Evolutionary conservation across 2,329 filamentous ascomycete genomes (phyloP), one percentile per base, ranked within the genome.

Genomic region (Aspergillus sp.): DNA sequence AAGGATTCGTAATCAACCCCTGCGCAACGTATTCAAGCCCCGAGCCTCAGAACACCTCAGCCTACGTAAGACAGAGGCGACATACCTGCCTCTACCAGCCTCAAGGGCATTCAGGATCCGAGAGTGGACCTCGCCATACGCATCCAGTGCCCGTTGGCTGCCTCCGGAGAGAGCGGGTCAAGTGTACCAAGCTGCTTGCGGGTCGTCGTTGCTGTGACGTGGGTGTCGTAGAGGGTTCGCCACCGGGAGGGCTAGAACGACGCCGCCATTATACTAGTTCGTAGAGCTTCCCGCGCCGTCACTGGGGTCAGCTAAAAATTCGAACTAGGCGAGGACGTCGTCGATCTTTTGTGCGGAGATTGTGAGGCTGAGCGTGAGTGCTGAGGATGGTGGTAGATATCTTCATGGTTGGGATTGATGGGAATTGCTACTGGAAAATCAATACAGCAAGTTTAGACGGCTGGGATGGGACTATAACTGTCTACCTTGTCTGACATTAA

Each of bases 21-120:
- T 50, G 47, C 47, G 47, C 47, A 50, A 50, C 47, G 14, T 50
- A 50, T 15, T 19, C 47, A 19, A 49, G n/a, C n/a, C 47, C 33
- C 2, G 33, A 33, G 9, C 15, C 33, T 21, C n/a, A 23, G 17
- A 40, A 27, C 31, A 50, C 33, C 11, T 35, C n/a, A 3, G 33
- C 33, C 47, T 27, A 15, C 19, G 14, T 23, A n/a, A 6, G 17
- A 35, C 8, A 21, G 31, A 6, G 23, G n/a, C 14, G 31, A n/a
- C 45, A 12, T n/a, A 50, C 21, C 19, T 50, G 6, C 21, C 21
- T 5, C 33, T 39, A 9, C 33, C 47, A 15, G 47, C 47, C 4
- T 19, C 6, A 6, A 50, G 19, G 4, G 21, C 33, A 5, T 12
- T 14, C 2, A 50, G 11, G 15, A 50, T 15, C 12, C 19, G 33